Evolutionary conservation across 495 filamentous ascomycete genomes (phyloP), one percentile per base, ranked within the genome.

Genomic region (Aspergillus biplanus): DNA sequence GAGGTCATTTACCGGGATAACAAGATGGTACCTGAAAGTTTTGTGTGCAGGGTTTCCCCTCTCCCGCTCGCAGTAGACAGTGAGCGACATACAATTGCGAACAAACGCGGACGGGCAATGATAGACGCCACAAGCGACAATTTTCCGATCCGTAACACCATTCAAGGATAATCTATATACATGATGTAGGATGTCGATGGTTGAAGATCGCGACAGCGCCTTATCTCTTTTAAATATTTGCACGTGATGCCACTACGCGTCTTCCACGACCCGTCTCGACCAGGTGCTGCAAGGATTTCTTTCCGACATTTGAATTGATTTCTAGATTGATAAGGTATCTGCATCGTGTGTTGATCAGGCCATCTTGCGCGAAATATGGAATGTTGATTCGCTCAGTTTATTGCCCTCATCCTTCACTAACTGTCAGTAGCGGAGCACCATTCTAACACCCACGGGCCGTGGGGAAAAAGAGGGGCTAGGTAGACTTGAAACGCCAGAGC

Each of bases 11-110:
- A 54, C 21, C 50, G 11, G 21, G 27, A 54, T 33, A 27, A 54
- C 27, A 9, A 54, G 27, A 54, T 33, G 50, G 21, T 54, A 54
- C 50, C 50, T 2, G 33, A 54, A 34, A 34, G 27, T 54, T 54
- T 34, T 32, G 21, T n/a, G 27, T 34, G 1, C 1, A 7, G 5
- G 50, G 16, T 33, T 34, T 54, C 16, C n/a, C 27, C 21, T 34
- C 4, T 33, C 50, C 50, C 33, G 27, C 1, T 54, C 32, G n/a
- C 33, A 33, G 32, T 54, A n/a, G 21, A 54, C 50, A 54, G 50
- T 54, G 50, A 33, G 16, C n/a, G 50, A 54, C 50, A n/a, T 33
- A n/a, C 21, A 33, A 34, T 54, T 54, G 1, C 50, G 33, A 37
- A 8, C 6, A 32, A 54, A 33, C 50, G 50, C 6, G 50, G 33